Evolutionary conservation across 352 stramenopile species (phyloP).

Genomic region (Globisporangium apiculatum): DNA sequence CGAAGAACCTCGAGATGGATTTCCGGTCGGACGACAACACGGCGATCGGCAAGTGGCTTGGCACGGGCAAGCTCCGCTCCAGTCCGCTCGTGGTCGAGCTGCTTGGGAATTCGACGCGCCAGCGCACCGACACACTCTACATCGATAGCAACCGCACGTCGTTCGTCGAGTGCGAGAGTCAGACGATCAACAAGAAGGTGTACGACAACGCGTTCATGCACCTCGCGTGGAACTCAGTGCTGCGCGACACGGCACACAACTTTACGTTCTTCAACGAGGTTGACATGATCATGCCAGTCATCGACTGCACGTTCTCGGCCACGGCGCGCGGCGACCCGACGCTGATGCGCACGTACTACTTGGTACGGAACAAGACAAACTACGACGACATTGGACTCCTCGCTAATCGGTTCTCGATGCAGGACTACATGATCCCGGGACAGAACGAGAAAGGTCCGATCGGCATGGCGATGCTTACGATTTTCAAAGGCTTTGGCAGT

Average conservation of each 20-base stretch:
- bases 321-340: conserved; percentile 2
- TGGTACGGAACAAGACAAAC: background rate
- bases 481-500: too few relatives aligned
- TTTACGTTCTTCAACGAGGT: conserved; percentile 10
- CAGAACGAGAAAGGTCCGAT: conserved; percentile 3
- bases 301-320: conserved; percentile 4
- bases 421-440: conserved; percentile 1
- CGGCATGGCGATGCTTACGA: conserved; percentile 3
- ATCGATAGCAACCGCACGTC: background rate
- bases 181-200: background rate
- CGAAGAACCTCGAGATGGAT: background rate
- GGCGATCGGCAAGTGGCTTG: conserved; percentile 3
- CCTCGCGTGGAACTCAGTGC: background rate
- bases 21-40: background rate
- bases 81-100: background rate
- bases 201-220: background rate
- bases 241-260: conserved; percentile 8
- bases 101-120: background rate
- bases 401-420: background rate
- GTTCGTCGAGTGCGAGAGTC: background rate
- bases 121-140: background rate
- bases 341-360: background rate
- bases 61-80: background rate
- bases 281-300: conserved; percentile 28
- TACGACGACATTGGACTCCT: background rate